Evolutionary conservation across 2,329 filamentous ascomycete species (phyloP).

Genomic region (Colletotrichum theobromicola): DNA sequence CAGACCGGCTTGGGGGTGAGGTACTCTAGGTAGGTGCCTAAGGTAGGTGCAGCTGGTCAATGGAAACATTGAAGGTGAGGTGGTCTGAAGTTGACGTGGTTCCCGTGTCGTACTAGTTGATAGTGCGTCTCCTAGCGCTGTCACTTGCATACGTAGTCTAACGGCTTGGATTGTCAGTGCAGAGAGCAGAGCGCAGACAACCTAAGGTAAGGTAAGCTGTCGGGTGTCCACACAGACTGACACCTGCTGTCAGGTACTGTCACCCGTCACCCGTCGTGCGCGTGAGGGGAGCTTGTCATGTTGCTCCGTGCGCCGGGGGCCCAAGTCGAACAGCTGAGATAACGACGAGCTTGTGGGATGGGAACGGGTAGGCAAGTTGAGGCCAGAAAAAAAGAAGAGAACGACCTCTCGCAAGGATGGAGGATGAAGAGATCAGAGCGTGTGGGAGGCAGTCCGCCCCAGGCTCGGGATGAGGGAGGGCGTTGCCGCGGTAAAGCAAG

Average conservation of each 20-base stretch:
- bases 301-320: neutral
- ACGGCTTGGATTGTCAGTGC: slow-evolving; percentile 12
- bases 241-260: slow-evolving; percentile 14
- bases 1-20: too few relatives aligned
- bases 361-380: neutral
- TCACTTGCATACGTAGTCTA: slow-evolving; percentile 18
- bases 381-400: neutral
- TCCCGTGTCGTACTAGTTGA: neutral
- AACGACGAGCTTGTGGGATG: neutral
- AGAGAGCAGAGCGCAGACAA: neutral
- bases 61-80: neutral
- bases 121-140: slow-evolving; percentile 12
- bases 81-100: slow-evolving; percentile 16
- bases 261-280: neutral
- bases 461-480: neutral
- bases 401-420: neutral
- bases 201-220: too few relatives aligned
- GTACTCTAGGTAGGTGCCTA: neutral
- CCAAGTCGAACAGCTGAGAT: neutral
- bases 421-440: neutral
- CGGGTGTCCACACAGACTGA: neutral
- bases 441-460: neutral
- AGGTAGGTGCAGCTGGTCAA: neutral
- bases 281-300: neutral
- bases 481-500: neutral